These are phyloP conservation scores for Epichloe gansuensis DNA, from an alignment of 2,329 filamentous ascomycete genomes.

Conservation along the genomic window DNA sequence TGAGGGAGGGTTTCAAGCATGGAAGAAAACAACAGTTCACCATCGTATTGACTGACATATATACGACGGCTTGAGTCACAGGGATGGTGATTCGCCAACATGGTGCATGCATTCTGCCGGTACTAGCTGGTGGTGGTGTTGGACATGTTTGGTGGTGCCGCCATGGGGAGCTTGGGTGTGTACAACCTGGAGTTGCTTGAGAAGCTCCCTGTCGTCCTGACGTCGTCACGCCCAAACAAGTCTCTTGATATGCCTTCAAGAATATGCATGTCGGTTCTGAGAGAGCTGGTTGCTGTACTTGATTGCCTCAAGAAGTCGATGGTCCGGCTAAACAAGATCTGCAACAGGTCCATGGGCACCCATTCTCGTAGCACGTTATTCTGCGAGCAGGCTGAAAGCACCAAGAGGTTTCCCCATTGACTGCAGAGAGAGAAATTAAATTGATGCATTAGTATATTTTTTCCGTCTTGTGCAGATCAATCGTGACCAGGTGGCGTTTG, in stretches of 20 bases:
- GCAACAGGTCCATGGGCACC: constrained; percentile 43
- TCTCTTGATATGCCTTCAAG: constrained; percentile 43
- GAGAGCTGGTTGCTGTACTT: constrained; percentile 59
- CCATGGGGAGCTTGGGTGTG: constrained; percentile 11
- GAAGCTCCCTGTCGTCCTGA: constrained; percentile 26
- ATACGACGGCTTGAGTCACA: no score
- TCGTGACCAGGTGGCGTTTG: neutral
- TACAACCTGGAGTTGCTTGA: constrained; percentile 24
- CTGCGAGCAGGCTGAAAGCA: constrained; percentile 69
- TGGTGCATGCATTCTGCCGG: neutral
- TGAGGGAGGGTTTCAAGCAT: neutral
- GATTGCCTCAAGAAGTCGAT: constrained; percentile 63
- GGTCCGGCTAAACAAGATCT: constrained; percentile 54
- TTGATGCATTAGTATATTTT: neutral
- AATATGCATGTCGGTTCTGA: constrained; percentile 62
- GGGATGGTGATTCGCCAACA: no score
- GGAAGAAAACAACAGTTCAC: neutral
- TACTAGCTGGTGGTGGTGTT: neutral
- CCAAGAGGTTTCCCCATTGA: constrained; percentile 92
- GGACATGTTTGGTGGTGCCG: constrained; percentile 7
- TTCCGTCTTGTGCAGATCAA: neutral
- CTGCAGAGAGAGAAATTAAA: constrained; percentile 29
- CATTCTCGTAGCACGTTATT: constrained; percentile 48
- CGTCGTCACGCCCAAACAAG: constrained; percentile 23
- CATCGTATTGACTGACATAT: neutral